These are phyloP conservation scores for Yarrowia keelungensis DNA, from an alignment of 805 yeast species.

Conservation along the genomic window DNA sequence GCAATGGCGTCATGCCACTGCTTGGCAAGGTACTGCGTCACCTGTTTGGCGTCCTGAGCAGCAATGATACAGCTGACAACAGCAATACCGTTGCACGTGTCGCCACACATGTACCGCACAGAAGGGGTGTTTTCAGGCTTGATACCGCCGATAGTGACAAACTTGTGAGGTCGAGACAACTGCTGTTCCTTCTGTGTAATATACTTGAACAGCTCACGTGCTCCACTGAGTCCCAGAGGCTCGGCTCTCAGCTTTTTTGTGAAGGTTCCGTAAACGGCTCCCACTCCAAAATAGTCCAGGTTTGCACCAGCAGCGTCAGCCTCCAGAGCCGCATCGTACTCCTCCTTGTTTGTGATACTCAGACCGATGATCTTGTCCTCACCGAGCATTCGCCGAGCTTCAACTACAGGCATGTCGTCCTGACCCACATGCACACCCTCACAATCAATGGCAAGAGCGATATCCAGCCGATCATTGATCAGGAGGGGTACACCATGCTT, in stretches of 20 bases:
- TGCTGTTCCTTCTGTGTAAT: conserved; percentile 51
- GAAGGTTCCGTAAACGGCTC: conserved; percentile 74
- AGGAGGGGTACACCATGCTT: conserved; percentile 72
- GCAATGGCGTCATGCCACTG: conserved; percentile 40
- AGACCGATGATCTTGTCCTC: conserved; percentile 80
- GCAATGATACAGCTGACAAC: conserved; percentile 89
- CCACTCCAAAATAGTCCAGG: conserved; percentile 85
- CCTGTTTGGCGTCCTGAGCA: conserved; percentile 57
- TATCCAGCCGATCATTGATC: conserved; percentile 86
- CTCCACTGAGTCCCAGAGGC: conserved; percentile 76
- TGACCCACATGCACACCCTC: conserved; percentile 95
- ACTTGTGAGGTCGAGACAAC: conserved; percentile 52
- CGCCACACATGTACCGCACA: conserved; percentile 54
- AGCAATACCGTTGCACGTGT: conserved; percentile 72
- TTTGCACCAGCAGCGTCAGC: conserved; percentile 42
- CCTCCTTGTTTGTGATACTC: conserved; percentile 68
- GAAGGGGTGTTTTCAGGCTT: conserved; percentile 67
- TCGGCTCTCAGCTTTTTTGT: conserved; percentile 67
- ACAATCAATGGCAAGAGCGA: conserved; percentile 86
- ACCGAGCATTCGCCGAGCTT: conserved; percentile 68
- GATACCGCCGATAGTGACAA: conserved; percentile 85
- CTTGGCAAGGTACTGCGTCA: conserved; percentile 55
- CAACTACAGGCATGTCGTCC: conserved; percentile 72
- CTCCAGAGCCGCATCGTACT: conserved; percentile 57
- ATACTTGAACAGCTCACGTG: conserved; percentile 59